These are phyloP conservation scores for Talaromyces sp. DNA, from an alignment of 2,329 filamentous ascomycete species.

Conservation along the genomic window DNA sequence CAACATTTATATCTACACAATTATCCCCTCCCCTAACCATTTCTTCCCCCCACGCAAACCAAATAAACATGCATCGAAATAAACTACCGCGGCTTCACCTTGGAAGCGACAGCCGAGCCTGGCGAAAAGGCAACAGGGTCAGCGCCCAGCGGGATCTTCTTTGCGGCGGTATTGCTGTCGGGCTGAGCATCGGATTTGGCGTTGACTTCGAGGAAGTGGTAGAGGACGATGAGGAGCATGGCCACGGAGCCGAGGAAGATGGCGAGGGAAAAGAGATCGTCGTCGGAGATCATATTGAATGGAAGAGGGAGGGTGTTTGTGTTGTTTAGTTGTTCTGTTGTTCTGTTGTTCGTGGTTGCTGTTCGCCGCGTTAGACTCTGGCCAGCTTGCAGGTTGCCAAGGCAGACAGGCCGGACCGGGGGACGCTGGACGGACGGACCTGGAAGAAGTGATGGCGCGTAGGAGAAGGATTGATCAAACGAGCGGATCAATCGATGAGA, in stretches of 20 bases:
- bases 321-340: neutral
- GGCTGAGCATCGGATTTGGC: slow-evolving; percentile 47
- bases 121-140: slow-evolving; percentile 9
- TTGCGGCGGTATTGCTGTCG: neutral
- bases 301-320: neutral
- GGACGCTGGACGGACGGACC: neutral
- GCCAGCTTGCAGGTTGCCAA: slow-evolving; percentile 10
- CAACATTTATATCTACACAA: neutral
- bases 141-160: slow-evolving; percentile 9
- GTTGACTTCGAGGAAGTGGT: slow-evolving; percentile 96
- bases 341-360: neutral
- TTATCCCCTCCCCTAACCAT: neutral
- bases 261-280: slow-evolving; percentile 82
- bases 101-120: slow-evolving; percentile 7
- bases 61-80: neutral
- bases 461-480: neutral
- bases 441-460: neutral
- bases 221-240: slow-evolving; percentile 89
- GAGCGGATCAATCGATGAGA: neutral
- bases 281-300: slow-evolving; percentile 79
- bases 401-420: neutral
- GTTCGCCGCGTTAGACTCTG: slow-evolving; percentile 1
- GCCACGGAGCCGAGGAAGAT: slow-evolving; percentile 85
- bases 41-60: neutral
- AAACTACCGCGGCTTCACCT: neutral